Conservation (phyloP, 2,329 filamentous ascomycete genomes). For the Colletotrichum sojae region DNA sequence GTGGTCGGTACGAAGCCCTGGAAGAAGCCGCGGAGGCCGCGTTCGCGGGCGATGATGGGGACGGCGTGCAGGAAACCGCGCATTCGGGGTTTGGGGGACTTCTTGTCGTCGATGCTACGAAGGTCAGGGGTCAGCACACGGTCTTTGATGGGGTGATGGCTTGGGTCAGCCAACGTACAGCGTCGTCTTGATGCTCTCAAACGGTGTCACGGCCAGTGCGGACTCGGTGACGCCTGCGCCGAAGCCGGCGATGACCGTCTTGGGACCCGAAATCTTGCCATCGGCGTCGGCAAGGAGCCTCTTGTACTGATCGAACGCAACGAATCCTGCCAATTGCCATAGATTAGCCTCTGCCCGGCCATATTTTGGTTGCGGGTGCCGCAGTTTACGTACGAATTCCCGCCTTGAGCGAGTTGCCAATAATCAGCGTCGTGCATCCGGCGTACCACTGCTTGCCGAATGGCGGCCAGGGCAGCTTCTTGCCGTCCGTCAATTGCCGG, state of each 20-base stretch:
- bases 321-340: conserved; percentile 73
- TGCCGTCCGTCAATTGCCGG: conserved; percentile 80
- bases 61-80: conserved; percentile 93
- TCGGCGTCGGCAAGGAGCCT: conserved; percentile 83
- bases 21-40: conserved; percentile 93
- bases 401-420: conserved; percentile 96
- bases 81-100: conserved; percentile 87
- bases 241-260: conserved; percentile 93
- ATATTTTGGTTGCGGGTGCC: no score
- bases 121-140: background rate
- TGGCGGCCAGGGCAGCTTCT: conserved; percentile 95
- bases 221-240: conserved; percentile 96
- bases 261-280: conserved; percentile 90
- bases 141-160: background rate
- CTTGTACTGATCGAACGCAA: conserved; percentile 97
- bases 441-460: conserved; percentile 98
- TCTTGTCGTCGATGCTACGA: conserved; percentile 90
- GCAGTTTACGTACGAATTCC: conserved; percentile 80
- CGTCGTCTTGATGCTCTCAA: conserved; percentile 98
- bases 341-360: conserved; percentile 33
- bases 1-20: conserved; percentile 97
- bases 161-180: conserved; percentile 64
- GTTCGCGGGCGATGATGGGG: conserved; percentile 87
- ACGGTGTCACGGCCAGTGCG: conserved; percentile 92
- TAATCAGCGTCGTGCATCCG: conserved; percentile 95